These are phyloP conservation scores for Monilinia fructicola DNA, from an alignment of 2,329 filamentous ascomycete species.

Conservation along the genomic window DNA sequence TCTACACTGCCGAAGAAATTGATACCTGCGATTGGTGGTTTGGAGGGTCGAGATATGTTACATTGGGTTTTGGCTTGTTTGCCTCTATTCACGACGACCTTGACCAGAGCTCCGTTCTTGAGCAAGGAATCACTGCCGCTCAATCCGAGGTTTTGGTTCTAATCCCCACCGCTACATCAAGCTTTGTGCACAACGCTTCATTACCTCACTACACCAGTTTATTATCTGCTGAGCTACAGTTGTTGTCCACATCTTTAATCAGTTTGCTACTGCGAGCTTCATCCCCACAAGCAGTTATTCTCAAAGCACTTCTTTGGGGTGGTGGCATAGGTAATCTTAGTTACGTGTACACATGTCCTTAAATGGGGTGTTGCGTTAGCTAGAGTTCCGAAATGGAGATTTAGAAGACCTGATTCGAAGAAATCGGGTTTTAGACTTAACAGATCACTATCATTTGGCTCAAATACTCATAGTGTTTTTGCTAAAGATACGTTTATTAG, in stretches of 20 bases:
- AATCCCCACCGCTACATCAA: slow-evolving; percentile 80
- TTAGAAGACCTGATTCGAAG: slow-evolving; percentile 55
- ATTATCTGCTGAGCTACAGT: slow-evolving; percentile 79
- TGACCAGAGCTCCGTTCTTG: not conserved
- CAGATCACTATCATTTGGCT: slow-evolving; percentile 28
- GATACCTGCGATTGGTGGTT: slow-evolving; percentile 60
- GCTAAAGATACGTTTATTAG: slow-evolving; percentile 27
- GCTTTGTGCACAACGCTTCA: slow-evolving; percentile 71
- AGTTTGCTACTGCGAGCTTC: slow-evolving; percentile 74
- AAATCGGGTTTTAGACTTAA: not conserved
- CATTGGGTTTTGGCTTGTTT: slow-evolving; percentile 78
- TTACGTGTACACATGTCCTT: slow-evolving; percentile 71
- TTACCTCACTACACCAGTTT: slow-evolving; percentile 87
- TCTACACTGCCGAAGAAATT: slow-evolving; percentile 72
- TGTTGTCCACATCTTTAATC: slow-evolving; percentile 79
- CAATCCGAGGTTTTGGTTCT: slow-evolving; percentile 46
- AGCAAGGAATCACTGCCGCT: slow-evolving; percentile 7
- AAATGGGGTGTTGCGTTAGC: slow-evolving; percentile 83
- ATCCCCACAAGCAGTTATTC: slow-evolving; percentile 79
- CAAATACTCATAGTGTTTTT: slow-evolving; percentile 28
- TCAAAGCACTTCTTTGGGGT: slow-evolving; percentile 82
- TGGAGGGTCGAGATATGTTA: slow-evolving; percentile 60
- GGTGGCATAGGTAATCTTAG: slow-evolving; percentile 78
- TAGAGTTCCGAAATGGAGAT: slow-evolving; percentile 87
- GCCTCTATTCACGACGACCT: slow-evolving; percentile 51